Percentiles rank a stretch among this genome's conserved stretches.
Evolutionary conservation across 73 alveolate genomes (phyloP).

Genomic region (Symbiodinium natans): DNA sequence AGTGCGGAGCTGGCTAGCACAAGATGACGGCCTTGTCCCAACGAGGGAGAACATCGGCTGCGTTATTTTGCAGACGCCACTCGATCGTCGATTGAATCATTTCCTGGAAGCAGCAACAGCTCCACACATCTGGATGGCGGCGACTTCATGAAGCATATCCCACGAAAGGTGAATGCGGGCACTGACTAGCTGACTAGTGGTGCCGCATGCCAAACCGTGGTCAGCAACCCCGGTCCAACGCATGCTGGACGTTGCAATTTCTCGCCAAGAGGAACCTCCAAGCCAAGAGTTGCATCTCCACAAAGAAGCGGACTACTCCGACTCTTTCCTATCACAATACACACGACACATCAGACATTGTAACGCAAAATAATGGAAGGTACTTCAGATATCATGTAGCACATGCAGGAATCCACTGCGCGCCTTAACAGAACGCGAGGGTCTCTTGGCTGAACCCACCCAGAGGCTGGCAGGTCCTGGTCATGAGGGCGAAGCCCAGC

Average conservation of each 20-base stretch:
- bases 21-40: constrained; percentile 30
- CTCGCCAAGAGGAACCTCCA: not conserved
- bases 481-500: too few species aligned
- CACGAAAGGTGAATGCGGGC: too few species aligned
- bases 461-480: not conserved
- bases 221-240: not conserved
- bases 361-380: too few species aligned
- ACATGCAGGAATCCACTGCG: not conserved
- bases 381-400: too few species aligned
- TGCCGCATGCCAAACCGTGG: not conserved
- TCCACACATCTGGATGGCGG: too few species aligned
- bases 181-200: too few species aligned
- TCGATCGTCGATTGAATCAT: not conserved
- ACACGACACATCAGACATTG: too few species aligned
- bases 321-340: too few species aligned
- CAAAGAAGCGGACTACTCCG: too few species aligned
- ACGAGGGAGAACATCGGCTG: not conserved
- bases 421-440: not conserved
- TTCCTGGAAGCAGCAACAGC: not conserved
- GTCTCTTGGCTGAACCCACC: constrained; percentile 11
- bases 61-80: not conserved
- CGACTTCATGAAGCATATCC: too few species aligned
- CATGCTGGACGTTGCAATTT: constrained; percentile 4
- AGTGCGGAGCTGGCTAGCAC: too few species aligned
- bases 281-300: not conserved